A percentile compares a stretch with the other conserved stretches of the same genome.
These are phyloP conservation scores for Pseudogymnoascus pannorum DNA, from an alignment of 2,329 filamentous ascomycete species.

Conservation along the genomic window DNA sequence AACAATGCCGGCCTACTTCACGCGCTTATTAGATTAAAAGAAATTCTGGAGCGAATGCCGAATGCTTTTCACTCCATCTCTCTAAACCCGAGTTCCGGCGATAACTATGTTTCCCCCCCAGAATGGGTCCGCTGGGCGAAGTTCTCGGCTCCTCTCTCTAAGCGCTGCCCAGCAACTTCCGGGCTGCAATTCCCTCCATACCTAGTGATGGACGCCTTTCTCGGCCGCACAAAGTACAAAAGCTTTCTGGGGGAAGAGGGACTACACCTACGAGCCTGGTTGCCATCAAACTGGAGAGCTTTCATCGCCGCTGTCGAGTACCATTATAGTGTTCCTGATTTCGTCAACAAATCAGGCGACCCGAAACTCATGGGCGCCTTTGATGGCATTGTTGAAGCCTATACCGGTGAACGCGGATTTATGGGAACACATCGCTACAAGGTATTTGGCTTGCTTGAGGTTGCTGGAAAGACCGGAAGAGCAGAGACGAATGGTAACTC, in stretches of 20 bases:
- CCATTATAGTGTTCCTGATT: constrained; percentile 46
- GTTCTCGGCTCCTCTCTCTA: constrained; percentile 44
- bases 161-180: constrained; percentile 42
- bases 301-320: constrained; percentile 50
- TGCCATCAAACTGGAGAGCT: constrained; percentile 45
- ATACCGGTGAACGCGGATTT: constrained; percentile 47
- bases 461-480: constrained; percentile 45
- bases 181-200: constrained; percentile 46
- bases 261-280: constrained; percentile 45
- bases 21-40: constrained; percentile 44
- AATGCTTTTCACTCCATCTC: constrained; percentile 49
- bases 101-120: constrained; percentile 42
- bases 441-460: constrained; percentile 48
- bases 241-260: constrained; percentile 47
- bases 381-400: constrained; percentile 48
- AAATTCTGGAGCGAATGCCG: constrained; percentile 46
- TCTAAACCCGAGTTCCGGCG: constrained; percentile 43
- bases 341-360: constrained; percentile 43
- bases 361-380: constrained; percentile 44
- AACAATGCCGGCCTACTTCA: constrained; percentile 43
- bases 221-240: constrained; percentile 43
- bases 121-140: constrained; percentile 45
- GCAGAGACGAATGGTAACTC: constrained; percentile 46
- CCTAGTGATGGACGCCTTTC: constrained; percentile 48
- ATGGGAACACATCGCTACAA: constrained; percentile 52